Base-by-base conservation (phyloP, 2,329 filamentous ascomycete species). In the Aspergillus neotritici region DNA sequence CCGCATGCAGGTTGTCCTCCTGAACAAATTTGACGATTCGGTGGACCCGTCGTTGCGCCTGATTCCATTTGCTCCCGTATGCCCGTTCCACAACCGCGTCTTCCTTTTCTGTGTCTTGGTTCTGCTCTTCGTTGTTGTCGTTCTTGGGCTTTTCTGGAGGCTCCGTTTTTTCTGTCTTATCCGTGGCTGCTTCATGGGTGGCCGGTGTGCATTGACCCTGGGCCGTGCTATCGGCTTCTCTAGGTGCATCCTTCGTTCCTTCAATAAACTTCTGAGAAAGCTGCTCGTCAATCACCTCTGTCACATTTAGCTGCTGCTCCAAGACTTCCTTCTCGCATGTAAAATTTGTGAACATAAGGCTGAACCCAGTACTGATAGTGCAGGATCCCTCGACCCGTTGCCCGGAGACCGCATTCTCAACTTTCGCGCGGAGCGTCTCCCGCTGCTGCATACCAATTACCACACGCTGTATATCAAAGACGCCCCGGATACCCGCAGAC, bases 331-430 rank as follows among this genome's bases (percentile, higher is more conserved):
- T 32, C 14, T 48, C 46, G 17, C 35, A 45, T 9, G 36, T 46
- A 21, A 48, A 48, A 2, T 38, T 40, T 4, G 46, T 39, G 29
- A 48, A 15, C 4, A 40, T 46, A 13, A 46, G 16, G 12, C 43
- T 29, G 28, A 48, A 42, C n/a, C 46, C 46, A 14, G 46, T 48
- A 36, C 46, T 48, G 30, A 48, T 40, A 13, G 49, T 52, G 21
- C 49, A 52, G 47, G 47, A 52, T 3, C 49, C 49, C n/a, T 49
- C 44, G 10, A 50, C 43, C 31, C 42, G 46, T 17, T 52, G 42
- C 4, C 37, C 47, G 5, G 37, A 40, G 32, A 43, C 34, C 9
- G 50, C 47, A 13, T 41, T 44, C 13, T 33, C 31, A 34, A 50
- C 35, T 12, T 43, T 46, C 15, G 44, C 32, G 13, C 48, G 48